A percentile compares a stretch with the other conserved stretches of the same genome.
These are phyloP conservation scores for Hamigera avellanea DNA, from an alignment of 495 filamentous ascomycete genomes.

Conservation along the genomic window DNA sequence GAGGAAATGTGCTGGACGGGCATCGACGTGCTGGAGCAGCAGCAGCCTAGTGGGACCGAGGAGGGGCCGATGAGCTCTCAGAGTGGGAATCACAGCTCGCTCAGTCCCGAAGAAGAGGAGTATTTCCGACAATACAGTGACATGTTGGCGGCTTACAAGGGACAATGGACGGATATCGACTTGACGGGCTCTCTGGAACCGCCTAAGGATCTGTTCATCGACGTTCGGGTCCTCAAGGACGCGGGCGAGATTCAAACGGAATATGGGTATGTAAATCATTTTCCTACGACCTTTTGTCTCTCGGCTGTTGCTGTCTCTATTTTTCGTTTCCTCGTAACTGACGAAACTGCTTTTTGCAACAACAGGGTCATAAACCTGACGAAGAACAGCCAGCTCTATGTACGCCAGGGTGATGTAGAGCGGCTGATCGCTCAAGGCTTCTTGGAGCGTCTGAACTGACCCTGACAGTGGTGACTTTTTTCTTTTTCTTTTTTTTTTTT, in stretches of 20 bases:
- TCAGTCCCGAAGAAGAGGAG: conserved; percentile 96
- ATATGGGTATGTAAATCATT: conserved; percentile 75
- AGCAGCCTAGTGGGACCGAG: conserved; percentile 24
- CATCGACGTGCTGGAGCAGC: conserved; percentile 61
- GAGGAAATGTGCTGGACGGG: conserved; percentile 93
- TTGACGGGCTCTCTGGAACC: conserved; percentile 91
- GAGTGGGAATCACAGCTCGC: conserved; percentile 50
- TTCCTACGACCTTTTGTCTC: conserved; percentile 2
- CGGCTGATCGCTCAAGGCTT: conserved; percentile 94
- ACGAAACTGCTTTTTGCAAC: conserved; percentile 3
- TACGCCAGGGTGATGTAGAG: conserved; percentile 93
- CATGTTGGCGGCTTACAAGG: conserved; percentile 90
- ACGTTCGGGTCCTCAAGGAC: conserved; percentile 92
- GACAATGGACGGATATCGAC: conserved; percentile 97
- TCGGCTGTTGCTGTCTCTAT: background rate
- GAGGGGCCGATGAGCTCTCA: conserved; percentile 17
- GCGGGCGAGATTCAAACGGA: conserved; percentile 98
- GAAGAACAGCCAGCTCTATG: conserved; percentile 97
- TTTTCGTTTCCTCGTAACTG: background rate
- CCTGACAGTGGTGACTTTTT: no score
- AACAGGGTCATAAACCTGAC: conserved; percentile 84
- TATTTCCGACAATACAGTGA: conserved; percentile 88
- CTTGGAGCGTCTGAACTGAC: conserved; percentile 79
- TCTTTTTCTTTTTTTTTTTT: no score
- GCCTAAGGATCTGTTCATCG: conserved; percentile 91